Percentiles rank a stretch among this genome's conserved stretches.
These are phyloP conservation scores for Cercospora janseana DNA, from an alignment of 2,329 filamentous ascomycete genomes.

Conservation along the genomic window DNA sequence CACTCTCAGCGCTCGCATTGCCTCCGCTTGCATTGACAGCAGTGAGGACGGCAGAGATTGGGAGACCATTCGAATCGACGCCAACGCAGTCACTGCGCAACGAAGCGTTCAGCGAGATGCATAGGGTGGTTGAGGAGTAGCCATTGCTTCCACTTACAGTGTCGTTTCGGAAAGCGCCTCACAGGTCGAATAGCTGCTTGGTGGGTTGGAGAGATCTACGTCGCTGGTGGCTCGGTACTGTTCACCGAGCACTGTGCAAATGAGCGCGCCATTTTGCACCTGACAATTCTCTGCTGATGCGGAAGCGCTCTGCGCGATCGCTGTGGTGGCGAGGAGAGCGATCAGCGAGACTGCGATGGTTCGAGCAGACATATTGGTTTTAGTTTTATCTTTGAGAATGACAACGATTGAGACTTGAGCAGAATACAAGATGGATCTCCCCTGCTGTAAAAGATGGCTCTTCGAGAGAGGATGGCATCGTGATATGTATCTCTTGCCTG, in stretches of 20 bases:
- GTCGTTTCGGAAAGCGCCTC: neutral
- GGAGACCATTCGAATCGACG: neutral
- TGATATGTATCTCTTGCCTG: no score
- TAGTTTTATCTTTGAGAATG: neutral
- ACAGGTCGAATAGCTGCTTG: neutral
- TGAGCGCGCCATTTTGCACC: neutral
- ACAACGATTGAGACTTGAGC: neutral
- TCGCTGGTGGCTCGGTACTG: neutral
- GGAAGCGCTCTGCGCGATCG: neutral
- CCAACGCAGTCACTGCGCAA: neutral
- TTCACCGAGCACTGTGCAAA: neutral
- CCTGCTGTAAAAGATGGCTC: no score
- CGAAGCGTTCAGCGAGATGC: neutral
- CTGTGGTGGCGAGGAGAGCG: neutral
- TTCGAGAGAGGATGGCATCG: no score
- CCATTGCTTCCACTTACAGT: neutral
- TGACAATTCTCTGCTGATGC: neutral
- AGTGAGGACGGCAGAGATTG: neutral
- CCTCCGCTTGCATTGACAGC: neutral
- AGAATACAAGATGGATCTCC: no score
- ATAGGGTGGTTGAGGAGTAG: no score
- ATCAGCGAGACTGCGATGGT: neutral
- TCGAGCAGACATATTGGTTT: neutral
- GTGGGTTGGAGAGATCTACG: neutral
- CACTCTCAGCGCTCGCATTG: neutral